Base-by-base conservation (phyloP, 2,329 filamentous ascomycete genomes). In the Arthrobotrys musiformis region DNA sequence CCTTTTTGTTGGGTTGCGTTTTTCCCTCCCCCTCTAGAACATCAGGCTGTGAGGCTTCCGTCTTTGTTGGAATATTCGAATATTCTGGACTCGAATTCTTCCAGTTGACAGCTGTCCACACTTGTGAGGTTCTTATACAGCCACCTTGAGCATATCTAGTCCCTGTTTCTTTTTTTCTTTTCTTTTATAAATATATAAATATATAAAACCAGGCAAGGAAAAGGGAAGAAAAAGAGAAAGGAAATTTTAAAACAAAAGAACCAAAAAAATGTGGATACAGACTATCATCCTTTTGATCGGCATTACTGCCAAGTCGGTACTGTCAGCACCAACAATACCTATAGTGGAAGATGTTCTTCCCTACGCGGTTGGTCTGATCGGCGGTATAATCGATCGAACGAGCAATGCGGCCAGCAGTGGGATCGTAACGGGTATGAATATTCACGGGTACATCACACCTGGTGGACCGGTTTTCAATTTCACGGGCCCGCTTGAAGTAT, bases 401-500 rank as follows among this genome's bases (percentile, higher is more conserved):
- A 62, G 58, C n/a, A n/a, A 62, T 33, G 58, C 58, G 13, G 22
- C 40, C 15, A 17, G 17, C 2, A 62, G 37, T 33, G 58, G 58
- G 5, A 24, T 44, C 26, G 35, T 62, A 3, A 5, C 0, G 7
- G 37, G 37, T 6, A 62, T 62, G 58, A 44, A 44, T 7, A 44
- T 44, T 19, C 35, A 44, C 37, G 58, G 58, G 5, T 62, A 15
- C 9, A 62, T 62, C 15, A 44, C 35, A 17, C 37, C 35, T 8
- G 58, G 37, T 19, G 58, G 58, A 8, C 58, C 58, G 3, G 58
- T 44, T 9, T 44, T 62, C 8, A 62, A 62, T n/a, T 46, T 62
- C 7, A 62, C 37, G 22, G 58, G 58, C 1, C 28, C 58, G 2
- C 58, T 62, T 7, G 58, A 62, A 0, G 58, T 62, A 62, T 13